These are phyloP conservation scores for Bruguiera gymnorhiza DNA, from an alignment of 345 rosid species.

Conservation along the genomic window DNA sequence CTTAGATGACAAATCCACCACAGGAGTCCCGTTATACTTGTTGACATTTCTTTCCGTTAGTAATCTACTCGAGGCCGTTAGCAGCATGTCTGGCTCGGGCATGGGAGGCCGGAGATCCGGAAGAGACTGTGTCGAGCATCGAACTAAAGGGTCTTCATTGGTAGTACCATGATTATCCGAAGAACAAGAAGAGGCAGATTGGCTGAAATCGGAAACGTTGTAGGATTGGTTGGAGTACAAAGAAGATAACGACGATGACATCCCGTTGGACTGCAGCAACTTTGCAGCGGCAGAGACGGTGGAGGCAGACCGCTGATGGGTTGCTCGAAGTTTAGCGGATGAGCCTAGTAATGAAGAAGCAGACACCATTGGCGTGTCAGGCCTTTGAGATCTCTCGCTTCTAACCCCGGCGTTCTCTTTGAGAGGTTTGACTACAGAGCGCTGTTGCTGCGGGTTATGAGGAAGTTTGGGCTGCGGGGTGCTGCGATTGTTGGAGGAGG, in stretches of 20 bases:
- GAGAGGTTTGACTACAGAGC: constrained; percentile 28
- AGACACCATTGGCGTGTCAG: constrained; percentile 30
- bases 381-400: constrained; percentile 21
- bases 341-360: not conserved
- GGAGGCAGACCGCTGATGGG: constrained; percentile 31
- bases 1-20: constrained; percentile 8
- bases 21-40: constrained; percentile 11
- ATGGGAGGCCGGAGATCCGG: constrained; percentile 36
- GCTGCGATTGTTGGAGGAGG: constrained; percentile 17
- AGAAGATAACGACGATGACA: constrained; percentile 26
- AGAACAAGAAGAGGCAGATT: constrained; percentile 3
- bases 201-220: too few relatives aligned
- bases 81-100: constrained; percentile 40
- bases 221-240: not conserved
- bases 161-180: constrained; percentile 2
- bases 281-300: constrained; percentile 55
- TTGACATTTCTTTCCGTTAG: constrained; percentile 32
- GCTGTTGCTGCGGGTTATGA: constrained; percentile 16
- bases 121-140: constrained; percentile 12
- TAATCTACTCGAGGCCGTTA: constrained; percentile 26
- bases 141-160: constrained; percentile 2
- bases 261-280: constrained; percentile 53
- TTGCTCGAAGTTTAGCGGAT: constrained; percentile 30
- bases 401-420: constrained; percentile 32
- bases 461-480: constrained; percentile 22